Conservation (phyloP, 805 yeast species). For the Grigorovia humatica region DNA sequence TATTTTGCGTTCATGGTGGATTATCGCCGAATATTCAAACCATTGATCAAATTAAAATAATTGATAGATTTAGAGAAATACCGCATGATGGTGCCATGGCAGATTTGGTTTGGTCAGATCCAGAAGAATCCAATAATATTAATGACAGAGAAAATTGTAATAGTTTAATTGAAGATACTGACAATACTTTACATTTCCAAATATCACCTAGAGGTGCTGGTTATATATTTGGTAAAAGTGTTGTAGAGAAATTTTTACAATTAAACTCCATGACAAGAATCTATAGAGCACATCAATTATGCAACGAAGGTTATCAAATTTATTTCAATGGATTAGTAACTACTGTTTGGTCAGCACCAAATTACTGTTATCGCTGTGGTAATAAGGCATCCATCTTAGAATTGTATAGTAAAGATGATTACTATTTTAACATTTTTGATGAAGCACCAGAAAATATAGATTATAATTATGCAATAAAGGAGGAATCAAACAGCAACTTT, state of each 20-base stretch:
- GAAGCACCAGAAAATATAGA: slow-evolving; percentile 84
- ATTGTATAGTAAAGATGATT: slow-evolving; percentile 55
- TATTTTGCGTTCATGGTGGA: slow-evolving; percentile 97
- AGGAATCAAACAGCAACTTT: neutral
- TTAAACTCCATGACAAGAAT: slow-evolving; percentile 73
- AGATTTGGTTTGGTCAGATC: slow-evolving; percentile 97
- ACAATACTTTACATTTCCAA: slow-evolving; percentile 50
- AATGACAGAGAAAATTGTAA: slow-evolving; percentile 32
- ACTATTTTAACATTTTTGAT: slow-evolving; percentile 83
- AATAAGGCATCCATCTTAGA: slow-evolving; percentile 96
- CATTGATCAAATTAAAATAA: slow-evolving; percentile 79
- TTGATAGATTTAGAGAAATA: slow-evolving; percentile 86
- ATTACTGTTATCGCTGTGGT: slow-evolving; percentile 94
- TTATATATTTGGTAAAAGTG: slow-evolving; percentile 85
- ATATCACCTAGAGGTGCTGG: slow-evolving; percentile 97
- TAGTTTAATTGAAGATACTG: slow-evolving; percentile 11
- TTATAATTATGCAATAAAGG: neutral
- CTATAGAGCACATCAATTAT: slow-evolving; percentile 89
- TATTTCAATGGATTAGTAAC: slow-evolving; percentile 84
- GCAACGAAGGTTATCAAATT: slow-evolving; percentile 92
- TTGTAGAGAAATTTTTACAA: slow-evolving; percentile 75
- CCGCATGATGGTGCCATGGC: slow-evolving; percentile 99
- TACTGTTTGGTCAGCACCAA: slow-evolving; percentile 98
- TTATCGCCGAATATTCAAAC: slow-evolving; percentile 91
- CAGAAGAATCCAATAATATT: slow-evolving; percentile 58